Percentiles rank a stretch among this genome's conserved stretches.
Conservation (phyloP, 2,329 filamentous ascomycete genomes). For the Pleomassaria siparia region DNA sequence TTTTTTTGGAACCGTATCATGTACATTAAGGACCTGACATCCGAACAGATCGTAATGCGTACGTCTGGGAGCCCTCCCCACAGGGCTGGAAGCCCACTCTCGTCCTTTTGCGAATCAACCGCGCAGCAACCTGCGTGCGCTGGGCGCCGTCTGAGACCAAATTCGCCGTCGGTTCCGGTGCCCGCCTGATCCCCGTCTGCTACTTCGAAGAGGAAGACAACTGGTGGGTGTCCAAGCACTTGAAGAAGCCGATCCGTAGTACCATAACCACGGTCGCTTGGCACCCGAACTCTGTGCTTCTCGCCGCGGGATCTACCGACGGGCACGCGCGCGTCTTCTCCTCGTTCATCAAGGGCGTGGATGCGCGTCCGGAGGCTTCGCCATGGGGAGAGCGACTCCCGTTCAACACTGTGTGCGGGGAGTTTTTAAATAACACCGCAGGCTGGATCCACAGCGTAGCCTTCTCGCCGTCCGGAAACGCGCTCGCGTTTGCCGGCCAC, state of each 20-base stretch:
- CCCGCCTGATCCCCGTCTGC: conserved; percentile 92
- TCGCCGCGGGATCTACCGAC: conserved; percentile 95
- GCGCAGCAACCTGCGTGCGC: conserved; percentile 92
- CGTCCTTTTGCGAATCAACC: conserved; percentile 94
- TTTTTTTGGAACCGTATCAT: background rate
- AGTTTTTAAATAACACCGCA: conserved; percentile 92
- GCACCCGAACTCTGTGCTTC: conserved; percentile 95
- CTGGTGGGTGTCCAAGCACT: conserved; percentile 99
- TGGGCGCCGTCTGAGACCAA: conserved; percentile 98
- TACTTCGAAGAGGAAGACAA: conserved; percentile 99
- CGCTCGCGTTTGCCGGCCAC: conserved; percentile 91
- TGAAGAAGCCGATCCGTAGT: conserved; percentile 98
- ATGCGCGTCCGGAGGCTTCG: conserved; percentile 79
- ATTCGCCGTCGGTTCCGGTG: conserved; percentile 95
- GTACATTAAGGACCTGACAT: conserved; percentile 18
- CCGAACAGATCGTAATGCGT: conserved; percentile 81
- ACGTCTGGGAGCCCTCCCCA: conserved; percentile 95
- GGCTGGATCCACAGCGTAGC: conserved; percentile 94
- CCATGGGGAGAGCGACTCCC: conserved; percentile 94
- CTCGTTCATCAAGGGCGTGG: conserved; percentile 93
- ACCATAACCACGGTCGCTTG: conserved; percentile 93
- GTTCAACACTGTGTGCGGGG: conserved; percentile 97
- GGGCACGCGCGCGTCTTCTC: conserved; percentile 94
- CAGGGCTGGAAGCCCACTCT: conserved; percentile 95
- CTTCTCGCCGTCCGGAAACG: conserved; percentile 90